Conservation (phyloP, 192 early-diverging fungal genomes). For the Pilobolus umbonatus region DNA sequence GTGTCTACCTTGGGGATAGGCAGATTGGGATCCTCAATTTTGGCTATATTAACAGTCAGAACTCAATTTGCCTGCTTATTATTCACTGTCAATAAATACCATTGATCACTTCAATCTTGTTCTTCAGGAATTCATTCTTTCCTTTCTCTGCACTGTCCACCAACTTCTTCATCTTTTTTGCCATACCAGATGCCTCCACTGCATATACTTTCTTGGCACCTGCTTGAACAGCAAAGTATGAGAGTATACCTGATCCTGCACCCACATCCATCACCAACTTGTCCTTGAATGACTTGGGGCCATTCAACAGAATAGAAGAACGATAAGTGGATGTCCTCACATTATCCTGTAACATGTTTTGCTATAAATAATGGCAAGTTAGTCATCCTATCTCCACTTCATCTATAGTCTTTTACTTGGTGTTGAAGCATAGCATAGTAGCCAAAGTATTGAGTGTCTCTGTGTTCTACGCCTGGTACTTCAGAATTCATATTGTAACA, state of each 20-base stretch:
- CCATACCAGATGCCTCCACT: constrained; percentile 95
- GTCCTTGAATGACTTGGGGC: constrained; percentile 65
- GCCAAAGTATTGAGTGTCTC: constrained; percentile 70
- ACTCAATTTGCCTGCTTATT: neutral
- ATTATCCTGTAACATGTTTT: constrained; percentile 97
- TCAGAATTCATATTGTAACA: constrained; percentile 27
- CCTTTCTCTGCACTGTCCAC: constrained; percentile 55
- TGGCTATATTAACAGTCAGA: constrained; percentile 45
- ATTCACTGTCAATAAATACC: constrained; percentile 34
- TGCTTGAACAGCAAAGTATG: constrained; percentile 92
- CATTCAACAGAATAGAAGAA: constrained; percentile 84
- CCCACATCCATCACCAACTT: constrained; percentile 93
- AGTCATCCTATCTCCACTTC: neutral
- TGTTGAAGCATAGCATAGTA: constrained; percentile 82
- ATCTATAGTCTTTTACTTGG: constrained; percentile 47
- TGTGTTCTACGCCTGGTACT: constrained; percentile 42
- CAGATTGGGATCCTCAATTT: constrained; percentile 79
- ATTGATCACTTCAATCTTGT: constrained; percentile 77
- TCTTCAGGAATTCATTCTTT: constrained; percentile 71
- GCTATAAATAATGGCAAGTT: constrained; percentile 43
- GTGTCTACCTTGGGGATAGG: constrained; percentile 83
- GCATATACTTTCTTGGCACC: constrained; percentile 93
- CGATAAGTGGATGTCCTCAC: constrained; percentile 94
- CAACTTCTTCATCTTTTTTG: constrained; percentile 81
- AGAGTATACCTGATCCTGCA: constrained; percentile 90